Conservation (phyloP, 192 early-diverging fungal genomes). For the Coemansia sp. region DNA sequence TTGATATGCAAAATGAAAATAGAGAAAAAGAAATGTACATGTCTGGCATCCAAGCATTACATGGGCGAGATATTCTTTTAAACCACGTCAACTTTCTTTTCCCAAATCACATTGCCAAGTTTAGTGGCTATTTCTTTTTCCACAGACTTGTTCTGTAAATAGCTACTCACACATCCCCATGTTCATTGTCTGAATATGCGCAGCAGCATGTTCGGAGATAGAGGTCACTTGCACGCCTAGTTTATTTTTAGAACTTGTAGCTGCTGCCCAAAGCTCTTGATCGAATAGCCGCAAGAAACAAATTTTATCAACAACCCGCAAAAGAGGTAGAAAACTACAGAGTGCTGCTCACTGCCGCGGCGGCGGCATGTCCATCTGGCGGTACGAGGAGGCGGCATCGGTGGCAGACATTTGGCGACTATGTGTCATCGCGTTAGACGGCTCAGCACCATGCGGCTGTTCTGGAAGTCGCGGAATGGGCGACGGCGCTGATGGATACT, state of each 20-base stretch:
- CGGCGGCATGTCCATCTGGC: constrained; percentile 7
- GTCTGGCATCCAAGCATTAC: neutral
- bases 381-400: neutral
- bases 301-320: constrained; percentile 6
- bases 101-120: neutral
- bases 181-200: neutral
- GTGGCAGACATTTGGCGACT: neutral
- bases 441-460: neutral
- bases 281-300: neutral
- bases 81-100: neutral
- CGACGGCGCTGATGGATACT: neutral
- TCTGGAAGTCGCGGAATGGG: neutral
- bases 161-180: neutral
- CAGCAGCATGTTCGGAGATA: neutral
- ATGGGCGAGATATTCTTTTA: neutral
- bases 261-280: no score
- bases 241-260: no score
- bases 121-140: neutral
- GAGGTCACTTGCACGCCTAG: no score
- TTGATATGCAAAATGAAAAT: neutral
- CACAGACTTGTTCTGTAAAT: neutral
- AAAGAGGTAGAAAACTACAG: neutral
- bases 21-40: neutral
- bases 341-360: neutral
- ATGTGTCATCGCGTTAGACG: neutral